Conservation (phyloP, 176 grass and related monocot genomes). For the Coix lacrymajobi region DNA sequence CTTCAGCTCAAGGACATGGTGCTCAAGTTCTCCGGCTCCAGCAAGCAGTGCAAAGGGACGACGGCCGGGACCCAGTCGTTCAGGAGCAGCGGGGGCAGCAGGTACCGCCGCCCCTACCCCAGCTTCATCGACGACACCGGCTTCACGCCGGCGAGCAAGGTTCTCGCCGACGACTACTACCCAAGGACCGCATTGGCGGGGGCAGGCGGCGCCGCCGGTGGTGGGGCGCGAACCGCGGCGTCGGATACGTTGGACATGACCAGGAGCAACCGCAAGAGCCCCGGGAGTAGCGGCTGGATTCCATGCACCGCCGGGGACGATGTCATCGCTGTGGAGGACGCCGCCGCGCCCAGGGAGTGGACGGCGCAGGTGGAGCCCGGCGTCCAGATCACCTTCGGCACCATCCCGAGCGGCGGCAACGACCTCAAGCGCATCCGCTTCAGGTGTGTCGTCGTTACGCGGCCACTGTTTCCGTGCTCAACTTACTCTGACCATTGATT, state of each 20-base stretch:
- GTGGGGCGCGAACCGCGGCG: conserved; percentile 21
- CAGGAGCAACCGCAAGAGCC: conserved; percentile 13
- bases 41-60: conserved; percentile 54
- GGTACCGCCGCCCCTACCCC: conserved; percentile 39
- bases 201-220: not conserved
- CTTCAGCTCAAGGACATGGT: conserved; percentile 99
- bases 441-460: conserved; percentile 38
- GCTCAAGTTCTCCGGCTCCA: conserved; percentile 88
- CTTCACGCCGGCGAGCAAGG: conserved; percentile 3
- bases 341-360: conserved; percentile 66
- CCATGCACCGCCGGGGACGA: conserved; percentile 15
- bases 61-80: conserved; percentile 22
- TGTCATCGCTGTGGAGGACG: conserved; percentile 34
- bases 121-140: conserved; percentile 46
- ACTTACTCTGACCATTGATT: not conserved
- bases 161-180: conserved; percentile 23
- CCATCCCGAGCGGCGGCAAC: conserved; percentile 72
- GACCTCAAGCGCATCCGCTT: conserved; percentile 97
- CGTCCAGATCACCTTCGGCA: conserved; percentile 92
- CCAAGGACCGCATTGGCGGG: not conserved
- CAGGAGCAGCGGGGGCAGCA: conserved; percentile 22
- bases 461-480: not conserved
- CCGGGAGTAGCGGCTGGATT: conserved; percentile 5
- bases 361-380: conserved; percentile 94
- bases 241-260: conserved; percentile 46